These are phyloP conservation scores for Backusella circina DNA, from an alignment of 192 early-diverging fungal species.

Conservation along the genomic window DNA sequence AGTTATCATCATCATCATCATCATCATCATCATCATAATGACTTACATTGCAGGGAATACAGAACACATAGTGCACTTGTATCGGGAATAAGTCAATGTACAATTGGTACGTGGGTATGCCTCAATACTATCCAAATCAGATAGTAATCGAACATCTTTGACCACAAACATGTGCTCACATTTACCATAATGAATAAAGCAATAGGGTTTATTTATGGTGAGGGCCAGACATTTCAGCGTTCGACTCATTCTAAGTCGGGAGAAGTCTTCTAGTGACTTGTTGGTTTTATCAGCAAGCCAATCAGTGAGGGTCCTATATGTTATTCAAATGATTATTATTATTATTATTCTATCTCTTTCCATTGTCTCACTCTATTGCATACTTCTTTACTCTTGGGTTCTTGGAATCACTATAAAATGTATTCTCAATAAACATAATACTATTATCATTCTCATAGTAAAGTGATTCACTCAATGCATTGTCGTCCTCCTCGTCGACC, in stretches of 20 bases:
- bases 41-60: conserved; percentile 15
- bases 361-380: too few relatives aligned
- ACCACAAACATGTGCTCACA: conserved; percentile 10
- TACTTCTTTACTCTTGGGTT: neutral
- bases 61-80: conserved; percentile 9
- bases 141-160: neutral
- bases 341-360: neutral
- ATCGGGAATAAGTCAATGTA: neutral
- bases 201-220: neutral
- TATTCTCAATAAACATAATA: neutral
- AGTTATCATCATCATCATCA: neutral
- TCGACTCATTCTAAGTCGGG: neutral
- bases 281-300: neutral
- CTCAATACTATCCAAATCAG: neutral
- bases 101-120: neutral
- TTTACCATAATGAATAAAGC: conserved; percentile 7
- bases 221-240: neutral
- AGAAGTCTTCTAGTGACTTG: neutral
- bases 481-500: neutral
- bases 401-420: neutral
- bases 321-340: too few relatives aligned
- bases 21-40: too few relatives aligned
- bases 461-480: neutral
- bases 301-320: neutral
- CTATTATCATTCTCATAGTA: neutral